Conservation (phyloP, 2,329 filamentous ascomycete genomes). For the Xylariaceae sp. region DNA sequence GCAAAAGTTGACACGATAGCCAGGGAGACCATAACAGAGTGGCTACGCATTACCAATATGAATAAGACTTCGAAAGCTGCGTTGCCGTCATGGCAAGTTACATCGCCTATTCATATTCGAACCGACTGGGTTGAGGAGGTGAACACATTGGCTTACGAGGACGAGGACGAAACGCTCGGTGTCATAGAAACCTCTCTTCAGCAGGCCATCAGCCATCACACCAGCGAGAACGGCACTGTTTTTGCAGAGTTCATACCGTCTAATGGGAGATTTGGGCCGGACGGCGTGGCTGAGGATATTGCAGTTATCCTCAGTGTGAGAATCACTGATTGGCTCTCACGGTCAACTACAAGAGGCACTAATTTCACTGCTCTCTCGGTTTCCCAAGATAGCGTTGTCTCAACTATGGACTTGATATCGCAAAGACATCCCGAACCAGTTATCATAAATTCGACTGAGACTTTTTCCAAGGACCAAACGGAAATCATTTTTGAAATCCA, state of each 20-base stretch:
- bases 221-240: not conserved
- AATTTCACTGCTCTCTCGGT: not conserved
- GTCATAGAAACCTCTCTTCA: not conserved
- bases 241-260: not conserved
- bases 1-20: not conserved
- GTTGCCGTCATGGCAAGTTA: constrained; percentile 5
- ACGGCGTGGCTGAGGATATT: constrained; percentile 1
- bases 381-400: not conserved
- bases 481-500: not conserved
- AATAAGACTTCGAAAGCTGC: not conserved
- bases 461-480: constrained; percentile 2
- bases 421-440: too few species aligned
- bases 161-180: not conserved
- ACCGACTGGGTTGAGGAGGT: constrained; percentile 1
- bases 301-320: constrained; percentile 5
- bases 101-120: constrained; percentile 1
- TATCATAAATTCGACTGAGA: not conserved
- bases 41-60: constrained; percentile 1
- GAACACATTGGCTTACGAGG: not conserved
- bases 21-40: constrained; percentile 4
- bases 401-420: not conserved
- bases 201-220: not conserved
- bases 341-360: not conserved
- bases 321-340: constrained; percentile 12
- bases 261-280: not conserved